phyloP scores from a whole-genome alignment of 192 early-diverging fungal genomes.

The Entophlyctis luteolus region DNA sequence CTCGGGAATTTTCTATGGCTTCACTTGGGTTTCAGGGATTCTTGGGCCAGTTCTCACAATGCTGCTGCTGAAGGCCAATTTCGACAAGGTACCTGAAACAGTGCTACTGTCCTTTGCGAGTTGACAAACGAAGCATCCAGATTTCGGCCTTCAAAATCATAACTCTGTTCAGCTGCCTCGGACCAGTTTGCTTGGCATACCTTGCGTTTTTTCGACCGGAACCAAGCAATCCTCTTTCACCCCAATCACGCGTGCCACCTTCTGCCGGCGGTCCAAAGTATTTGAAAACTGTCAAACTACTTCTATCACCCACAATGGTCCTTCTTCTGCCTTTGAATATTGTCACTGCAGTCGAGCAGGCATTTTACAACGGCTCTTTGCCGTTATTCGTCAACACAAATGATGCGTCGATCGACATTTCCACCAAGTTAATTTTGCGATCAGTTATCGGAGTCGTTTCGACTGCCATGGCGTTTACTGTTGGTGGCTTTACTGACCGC shows the following conservation, averaged over 20 bases:
- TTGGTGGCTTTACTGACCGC: background rate
- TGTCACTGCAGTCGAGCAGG: conserved; percentile 1
- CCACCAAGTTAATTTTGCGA: background rate
- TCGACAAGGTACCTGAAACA: conserved; percentile 9
- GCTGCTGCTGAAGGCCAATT: background rate
- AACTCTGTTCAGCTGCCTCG: background rate
- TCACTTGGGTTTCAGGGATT: background rate
- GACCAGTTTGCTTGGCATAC: background rate
- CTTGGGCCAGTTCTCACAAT: conserved; percentile 9
- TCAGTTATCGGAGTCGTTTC: background rate
- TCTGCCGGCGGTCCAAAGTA: background rate
- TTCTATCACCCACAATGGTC: conserved; percentile 5
- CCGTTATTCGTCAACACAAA: background rate
- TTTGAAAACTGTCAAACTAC: conserved; percentile 4
- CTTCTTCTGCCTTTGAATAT: background rate
- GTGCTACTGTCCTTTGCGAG: no score
- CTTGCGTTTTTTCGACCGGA: conserved; percentile 6
- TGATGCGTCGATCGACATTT: background rate
- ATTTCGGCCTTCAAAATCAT: conserved; percentile 10
- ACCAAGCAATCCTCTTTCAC: conserved; percentile 11
- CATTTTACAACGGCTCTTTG: conserved; percentile 7
- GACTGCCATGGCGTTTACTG: background rate
- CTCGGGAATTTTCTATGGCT: conserved; percentile 18
- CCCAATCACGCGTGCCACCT: background rate
- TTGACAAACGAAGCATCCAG: no score